Evolutionary conservation across 805 yeast species (phyloP).

Genomic region (Kodamaea hsintzibuensis): DNA sequence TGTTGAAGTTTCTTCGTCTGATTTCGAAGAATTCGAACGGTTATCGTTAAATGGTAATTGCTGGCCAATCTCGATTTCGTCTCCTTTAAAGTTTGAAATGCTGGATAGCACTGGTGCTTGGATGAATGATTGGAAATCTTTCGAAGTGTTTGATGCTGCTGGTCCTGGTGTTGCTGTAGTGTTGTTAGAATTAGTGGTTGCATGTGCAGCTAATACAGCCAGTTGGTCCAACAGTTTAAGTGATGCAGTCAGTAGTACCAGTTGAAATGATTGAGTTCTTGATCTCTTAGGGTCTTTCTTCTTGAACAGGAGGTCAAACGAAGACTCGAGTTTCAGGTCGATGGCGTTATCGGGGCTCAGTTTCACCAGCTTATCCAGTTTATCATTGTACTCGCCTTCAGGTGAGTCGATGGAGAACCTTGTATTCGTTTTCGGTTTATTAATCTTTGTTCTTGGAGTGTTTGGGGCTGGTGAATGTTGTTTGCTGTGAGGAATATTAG

Average conservation of each 20-base stretch:
- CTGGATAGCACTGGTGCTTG: constrained; percentile 47
- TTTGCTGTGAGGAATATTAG: too few relatives aligned
- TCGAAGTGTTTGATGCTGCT: constrained; percentile 8
- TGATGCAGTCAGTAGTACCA: constrained; percentile 46
- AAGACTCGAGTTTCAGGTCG: constrained; percentile 3
- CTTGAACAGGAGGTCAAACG: constrained; percentile 23
- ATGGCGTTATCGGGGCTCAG: background rate
- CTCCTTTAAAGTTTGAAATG: constrained; percentile 29
- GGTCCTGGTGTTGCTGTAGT: constrained; percentile 8
- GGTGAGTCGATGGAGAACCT: constrained; percentile 3
- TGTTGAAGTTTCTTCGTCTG: constrained; percentile 5
- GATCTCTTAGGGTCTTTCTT: constrained; percentile 39
- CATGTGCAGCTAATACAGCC: background rate
- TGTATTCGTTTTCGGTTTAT: background rate
- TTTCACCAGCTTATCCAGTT: constrained; percentile 5
- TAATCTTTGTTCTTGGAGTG: background rate
- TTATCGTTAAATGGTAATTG: constrained; percentile 39
- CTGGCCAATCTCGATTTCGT: constrained; percentile 41
- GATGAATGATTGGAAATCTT: constrained; percentile 45
- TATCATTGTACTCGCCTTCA: constrained; percentile 2
- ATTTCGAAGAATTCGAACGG: constrained; percentile 1
- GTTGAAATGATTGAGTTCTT: constrained; percentile 45
- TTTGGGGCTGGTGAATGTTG: background rate
- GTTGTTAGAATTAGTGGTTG: constrained; percentile 10
- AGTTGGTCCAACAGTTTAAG: constrained; percentile 39